Evolutionary conservation across 2,329 filamentous ascomycete genomes (phyloP).

Genomic region (Ascochyta viciae-villosae): DNA sequence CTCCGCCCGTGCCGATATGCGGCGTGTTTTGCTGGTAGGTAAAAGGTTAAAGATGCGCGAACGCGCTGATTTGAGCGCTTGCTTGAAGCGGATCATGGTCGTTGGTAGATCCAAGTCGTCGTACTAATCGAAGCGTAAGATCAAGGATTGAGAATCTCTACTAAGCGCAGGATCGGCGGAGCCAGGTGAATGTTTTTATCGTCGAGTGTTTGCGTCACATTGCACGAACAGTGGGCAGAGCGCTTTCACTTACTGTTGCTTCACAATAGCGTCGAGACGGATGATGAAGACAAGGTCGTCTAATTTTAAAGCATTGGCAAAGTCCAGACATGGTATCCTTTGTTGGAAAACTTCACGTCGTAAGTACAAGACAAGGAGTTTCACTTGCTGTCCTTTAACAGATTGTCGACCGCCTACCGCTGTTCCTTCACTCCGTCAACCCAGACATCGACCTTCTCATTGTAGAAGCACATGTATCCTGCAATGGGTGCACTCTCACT

Average conservation of each 20-base stretch:
- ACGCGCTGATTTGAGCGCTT: not conserved
- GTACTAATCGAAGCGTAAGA: too few relatives aligned
- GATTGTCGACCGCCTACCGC: not conserved
- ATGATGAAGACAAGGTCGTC: not conserved
- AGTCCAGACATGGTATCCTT: not conserved
- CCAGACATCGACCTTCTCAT: slow-evolving; percentile 71
- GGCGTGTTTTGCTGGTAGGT: not conserved
- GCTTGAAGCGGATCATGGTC: not conserved
- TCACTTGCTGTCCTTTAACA: not conserved
- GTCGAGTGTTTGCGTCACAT: not conserved
- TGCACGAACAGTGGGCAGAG: not conserved
- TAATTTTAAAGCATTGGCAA: not conserved
- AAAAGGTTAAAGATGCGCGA: not conserved
- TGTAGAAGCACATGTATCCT: slow-evolving; percentile 69
- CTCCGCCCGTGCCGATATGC: not conserved
- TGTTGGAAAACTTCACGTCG: not conserved
- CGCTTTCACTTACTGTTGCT: not conserved
- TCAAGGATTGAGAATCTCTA: too few relatives aligned
- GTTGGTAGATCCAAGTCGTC: not conserved
- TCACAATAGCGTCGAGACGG: not conserved
- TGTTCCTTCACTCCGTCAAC: slow-evolving; percentile 60
- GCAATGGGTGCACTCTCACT: slow-evolving; percentile 63
- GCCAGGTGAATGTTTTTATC: not conserved
- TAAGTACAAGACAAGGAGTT: not conserved
- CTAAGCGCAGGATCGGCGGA: not conserved